Evolutionary conservation across 257 asterid species (phyloP).

Genomic region (Capsicum rhomboideum): DNA sequence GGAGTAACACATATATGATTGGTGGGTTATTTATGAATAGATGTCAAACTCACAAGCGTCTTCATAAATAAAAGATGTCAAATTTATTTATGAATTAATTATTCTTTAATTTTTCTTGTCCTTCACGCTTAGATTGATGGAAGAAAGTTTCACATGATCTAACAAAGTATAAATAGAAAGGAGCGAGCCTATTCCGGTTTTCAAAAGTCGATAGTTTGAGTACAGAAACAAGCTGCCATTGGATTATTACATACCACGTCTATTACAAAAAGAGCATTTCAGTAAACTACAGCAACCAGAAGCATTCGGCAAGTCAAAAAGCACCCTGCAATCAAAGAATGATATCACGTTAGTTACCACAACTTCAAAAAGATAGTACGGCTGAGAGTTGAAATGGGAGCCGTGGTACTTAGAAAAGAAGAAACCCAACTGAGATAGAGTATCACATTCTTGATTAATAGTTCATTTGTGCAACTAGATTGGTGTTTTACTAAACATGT

Average conservation of each 20-base stretch:
- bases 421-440: too few species aligned
- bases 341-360: not conserved
- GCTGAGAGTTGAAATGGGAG: not conserved
- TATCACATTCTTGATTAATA: too few species aligned
- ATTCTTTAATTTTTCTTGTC: not conserved
- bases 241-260: not conserved
- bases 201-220: not conserved
- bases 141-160: not conserved
- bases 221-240: not conserved
- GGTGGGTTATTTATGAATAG: too few species aligned
- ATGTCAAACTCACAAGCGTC: too few species aligned
- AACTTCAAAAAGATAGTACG: not conserved
- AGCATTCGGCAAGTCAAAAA: not conserved
- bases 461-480: not conserved
- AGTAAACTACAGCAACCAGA: not conserved
- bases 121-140: not conserved
- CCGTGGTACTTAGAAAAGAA: too few species aligned
- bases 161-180: not conserved
- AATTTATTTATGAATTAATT: not conserved
- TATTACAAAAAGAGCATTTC: not conserved
- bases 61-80: too few species aligned
- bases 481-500: not conserved
- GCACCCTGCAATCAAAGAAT: not conserved
- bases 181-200: not conserved
- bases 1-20: too few species aligned